A percentile compares a stretch with the other conserved stretches of the same genome.
Evolutionary conservation across 176 grass and related monocot genomes (phyloP).

Genomic region (Aechmea fasciata): DNA sequence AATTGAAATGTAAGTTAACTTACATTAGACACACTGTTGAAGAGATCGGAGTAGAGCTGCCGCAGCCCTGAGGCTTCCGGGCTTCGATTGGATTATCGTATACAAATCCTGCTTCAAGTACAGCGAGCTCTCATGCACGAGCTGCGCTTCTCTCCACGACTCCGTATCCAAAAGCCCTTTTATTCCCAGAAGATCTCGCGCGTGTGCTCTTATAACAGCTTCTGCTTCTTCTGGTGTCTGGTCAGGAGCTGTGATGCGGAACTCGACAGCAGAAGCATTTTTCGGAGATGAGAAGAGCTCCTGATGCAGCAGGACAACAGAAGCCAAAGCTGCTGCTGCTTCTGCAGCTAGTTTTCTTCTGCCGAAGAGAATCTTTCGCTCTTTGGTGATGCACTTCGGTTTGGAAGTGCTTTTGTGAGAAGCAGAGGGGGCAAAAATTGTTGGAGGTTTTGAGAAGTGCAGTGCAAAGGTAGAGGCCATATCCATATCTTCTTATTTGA

Average conservation of each 20-base stretch:
- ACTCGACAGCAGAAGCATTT: slow-evolving; percentile 37
- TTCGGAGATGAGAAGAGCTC: slow-evolving; percentile 22
- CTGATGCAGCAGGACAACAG: slow-evolving; percentile 20
- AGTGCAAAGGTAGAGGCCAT: slow-evolving; percentile 26
- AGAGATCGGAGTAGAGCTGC: slow-evolving; percentile 66
- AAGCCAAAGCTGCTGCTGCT: slow-evolving; percentile 15
- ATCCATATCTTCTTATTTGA: neutral
- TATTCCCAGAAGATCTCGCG: slow-evolving; percentile 48
- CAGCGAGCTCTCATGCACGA: slow-evolving; percentile 42
- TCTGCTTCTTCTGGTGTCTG: slow-evolving; percentile 62
- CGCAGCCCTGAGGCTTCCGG: slow-evolving; percentile 40
- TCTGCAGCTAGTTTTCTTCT: slow-evolving; percentile 24
- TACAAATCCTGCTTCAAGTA: slow-evolving; percentile 83
- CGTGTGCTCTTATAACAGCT: slow-evolving; percentile 36
- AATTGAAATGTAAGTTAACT: neutral
- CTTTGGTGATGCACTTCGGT: neutral
- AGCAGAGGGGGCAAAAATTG: slow-evolving; percentile 3
- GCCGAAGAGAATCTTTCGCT: neutral
- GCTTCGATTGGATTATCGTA: slow-evolving; percentile 69
- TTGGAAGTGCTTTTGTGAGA: slow-evolving; percentile 15
- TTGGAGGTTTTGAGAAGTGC: slow-evolving; percentile 18
- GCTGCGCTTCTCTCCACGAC: slow-evolving; percentile 61
- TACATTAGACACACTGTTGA: slow-evolving; percentile 60
- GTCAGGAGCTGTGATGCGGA: slow-evolving; percentile 46
- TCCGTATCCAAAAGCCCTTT: slow-evolving; percentile 53